These are phyloP conservation scores for Clavispora vitiphila DNA, from an alignment of 805 yeast species.

Conservation along the genomic window DNA sequence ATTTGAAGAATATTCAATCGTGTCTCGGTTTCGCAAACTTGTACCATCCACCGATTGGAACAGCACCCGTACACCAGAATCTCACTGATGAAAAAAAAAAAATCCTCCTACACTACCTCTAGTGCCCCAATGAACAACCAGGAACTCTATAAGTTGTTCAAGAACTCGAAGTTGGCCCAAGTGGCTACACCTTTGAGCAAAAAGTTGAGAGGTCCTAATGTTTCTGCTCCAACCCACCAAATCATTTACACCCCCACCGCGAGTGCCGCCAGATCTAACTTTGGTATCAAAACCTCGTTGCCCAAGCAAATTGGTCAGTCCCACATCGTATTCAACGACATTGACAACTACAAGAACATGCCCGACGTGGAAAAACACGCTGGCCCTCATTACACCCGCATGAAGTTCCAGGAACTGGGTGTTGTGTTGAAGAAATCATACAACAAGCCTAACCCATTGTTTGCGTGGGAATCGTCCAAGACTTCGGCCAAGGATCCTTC, in stretches of 20 bases:
- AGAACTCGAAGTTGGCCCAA: slow-evolving; percentile 39
- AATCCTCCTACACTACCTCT: background rate
- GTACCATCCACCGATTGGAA: no score
- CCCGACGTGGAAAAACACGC: slow-evolving; percentile 66
- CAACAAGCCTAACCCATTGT: slow-evolving; percentile 36
- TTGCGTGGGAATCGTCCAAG: slow-evolving; percentile 27
- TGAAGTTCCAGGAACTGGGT: slow-evolving; percentile 66
- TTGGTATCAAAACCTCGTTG: slow-evolving; percentile 67
- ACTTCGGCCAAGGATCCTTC: slow-evolving; percentile 11
- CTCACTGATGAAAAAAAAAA: slow-evolving; percentile 2
- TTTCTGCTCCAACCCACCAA: slow-evolving; percentile 60
- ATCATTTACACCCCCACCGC: slow-evolving; percentile 65
- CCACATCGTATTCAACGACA: slow-evolving; percentile 57
- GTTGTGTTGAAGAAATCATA: slow-evolving; percentile 38
- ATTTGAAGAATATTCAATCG: no score
- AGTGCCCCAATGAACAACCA: slow-evolving; percentile 10
- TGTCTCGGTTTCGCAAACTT: no score
- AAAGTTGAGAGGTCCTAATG: slow-evolving; percentile 24
- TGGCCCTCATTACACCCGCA: slow-evolving; percentile 55
- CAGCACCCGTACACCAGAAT: slow-evolving; percentile 14
- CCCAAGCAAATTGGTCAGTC: slow-evolving; percentile 59
- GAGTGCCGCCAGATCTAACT: slow-evolving; percentile 61
- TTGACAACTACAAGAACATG: slow-evolving; percentile 62
- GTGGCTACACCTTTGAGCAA: slow-evolving; percentile 39
- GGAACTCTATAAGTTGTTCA: slow-evolving; percentile 24